Evolutionary conservation across 495 filamentous ascomycete species (phyloP).

Genomic region (Pyrenopolyporus hunteri): DNA sequence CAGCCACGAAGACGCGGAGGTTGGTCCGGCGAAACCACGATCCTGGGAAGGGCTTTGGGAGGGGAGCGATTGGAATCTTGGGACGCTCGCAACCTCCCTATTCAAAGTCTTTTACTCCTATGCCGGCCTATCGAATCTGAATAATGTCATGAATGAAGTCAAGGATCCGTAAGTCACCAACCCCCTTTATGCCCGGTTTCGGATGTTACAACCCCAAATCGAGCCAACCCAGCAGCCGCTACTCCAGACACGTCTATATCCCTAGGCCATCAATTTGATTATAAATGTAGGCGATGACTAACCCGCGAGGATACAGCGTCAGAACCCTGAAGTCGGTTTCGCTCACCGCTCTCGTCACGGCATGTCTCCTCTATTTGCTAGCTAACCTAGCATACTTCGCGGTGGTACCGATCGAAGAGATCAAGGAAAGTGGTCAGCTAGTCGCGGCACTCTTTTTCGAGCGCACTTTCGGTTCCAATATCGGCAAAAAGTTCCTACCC

Average conservation of each 20-base stretch:
- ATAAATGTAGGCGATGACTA: neutral
- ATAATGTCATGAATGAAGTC: slow-evolving; percentile 80
- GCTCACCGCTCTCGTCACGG: slow-evolving; percentile 64
- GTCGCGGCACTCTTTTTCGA: slow-evolving; percentile 74
- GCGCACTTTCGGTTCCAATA: slow-evolving; percentile 63
- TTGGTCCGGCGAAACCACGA: neutral
- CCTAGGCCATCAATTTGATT: neutral
- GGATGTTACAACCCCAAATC: neutral
- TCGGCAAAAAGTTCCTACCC: slow-evolving; percentile 65
- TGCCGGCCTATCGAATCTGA: slow-evolving; percentile 69
- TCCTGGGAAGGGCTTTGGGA: slow-evolving; percentile 55
- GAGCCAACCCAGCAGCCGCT: neutral
- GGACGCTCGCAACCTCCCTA: slow-evolving; percentile 63
- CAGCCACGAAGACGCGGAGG: slow-evolving; percentile 21
- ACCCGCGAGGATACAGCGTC: slow-evolving; percentile 37
- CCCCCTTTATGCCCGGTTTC: neutral
- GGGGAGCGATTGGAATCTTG: slow-evolving; percentile 62
- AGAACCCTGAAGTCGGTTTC: slow-evolving; percentile 69
- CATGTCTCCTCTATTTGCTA: slow-evolving; percentile 67
- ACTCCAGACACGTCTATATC: neutral
- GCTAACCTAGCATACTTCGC: slow-evolving; percentile 75
- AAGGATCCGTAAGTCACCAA: slow-evolving; percentile 57
- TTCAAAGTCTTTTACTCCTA: slow-evolving; percentile 81
- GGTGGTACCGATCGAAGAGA: slow-evolving; percentile 70
- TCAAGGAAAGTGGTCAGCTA: slow-evolving; percentile 69